Evolutionary conservation across 2,329 filamentous ascomycete genomes (phyloP), one percentile per base, ranked within the genome.

Genomic region (Trichophyton rubrum): DNA sequence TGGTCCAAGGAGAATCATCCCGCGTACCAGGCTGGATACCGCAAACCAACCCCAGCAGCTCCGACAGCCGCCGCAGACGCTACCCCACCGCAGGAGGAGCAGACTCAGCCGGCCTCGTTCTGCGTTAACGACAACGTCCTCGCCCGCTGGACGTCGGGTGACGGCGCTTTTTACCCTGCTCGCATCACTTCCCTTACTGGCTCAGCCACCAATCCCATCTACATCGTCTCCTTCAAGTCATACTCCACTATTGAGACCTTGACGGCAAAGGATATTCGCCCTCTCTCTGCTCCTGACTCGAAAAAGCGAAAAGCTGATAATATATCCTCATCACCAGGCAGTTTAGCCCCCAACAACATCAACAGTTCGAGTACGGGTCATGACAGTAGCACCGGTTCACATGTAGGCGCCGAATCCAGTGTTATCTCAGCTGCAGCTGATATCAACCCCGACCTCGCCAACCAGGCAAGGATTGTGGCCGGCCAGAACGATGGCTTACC

Each of bases 111-210:
- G 0, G 78, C 80, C 2, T 80, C 80, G 8, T 96, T 91, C 75
- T 83, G 87, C 61, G 89, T 96, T 65, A 96, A 96, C 71, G 93
- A 99, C 69, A 88, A 80, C 35, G 88, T 96, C 59, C 80, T 93
- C 73, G 93, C 92, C 55, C 91, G 92, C 74, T 99, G 91, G 89
- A 78, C 87, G 55, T 88, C 89, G 8, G 90, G 90, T 60, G 93
- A 99, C 74, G 90, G 88, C 69, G 82, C 83, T 24, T 96, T 91
- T 76, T 97, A 97, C 76, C 87, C 90, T 53, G 93, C 91, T 47
- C 86, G 89, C 68, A 95, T 99, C 73, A 92, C 90, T 58, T 91
- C 88, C 59, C 91, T 96, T 68, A 96, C 92, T 22, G 93, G 93
- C 62, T 96, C 90, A 7, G 86, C 87, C n/a, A 88, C 85, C 49